Conservation (phyloP, 2,329 filamentous ascomycete species). For the Orbilia ellipsospora region DNA sequence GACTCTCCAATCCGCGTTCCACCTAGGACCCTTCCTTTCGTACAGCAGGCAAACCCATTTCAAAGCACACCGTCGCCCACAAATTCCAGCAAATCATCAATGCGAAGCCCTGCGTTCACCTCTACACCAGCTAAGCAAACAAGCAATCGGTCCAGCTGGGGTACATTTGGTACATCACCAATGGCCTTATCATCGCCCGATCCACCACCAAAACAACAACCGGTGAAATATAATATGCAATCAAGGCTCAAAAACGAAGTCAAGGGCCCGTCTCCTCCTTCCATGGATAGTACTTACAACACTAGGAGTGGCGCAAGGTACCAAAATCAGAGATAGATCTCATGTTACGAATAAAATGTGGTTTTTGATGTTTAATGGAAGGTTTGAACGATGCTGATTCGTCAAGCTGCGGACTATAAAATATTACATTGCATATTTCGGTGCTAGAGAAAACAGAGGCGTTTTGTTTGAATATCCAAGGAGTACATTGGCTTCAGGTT, state of each 20-base stretch:
- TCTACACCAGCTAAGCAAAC: constrained; percentile 31
- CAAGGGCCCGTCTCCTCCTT: constrained; percentile 15
- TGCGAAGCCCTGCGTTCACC: constrained; percentile 37
- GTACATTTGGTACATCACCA: constrained; percentile 32
- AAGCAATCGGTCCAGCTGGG: constrained; percentile 28
- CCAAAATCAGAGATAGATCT: background rate
- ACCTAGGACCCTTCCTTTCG: constrained; percentile 37
- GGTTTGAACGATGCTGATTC: too few species aligned
- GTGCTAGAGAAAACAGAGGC: background rate
- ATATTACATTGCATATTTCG: background rate
- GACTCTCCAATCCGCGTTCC: constrained; percentile 51
- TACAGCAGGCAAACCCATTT: constrained; percentile 39
- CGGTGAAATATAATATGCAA: constrained; percentile 1
- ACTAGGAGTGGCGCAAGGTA: background rate
- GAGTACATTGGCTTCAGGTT: constrained; percentile 16
- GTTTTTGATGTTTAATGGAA: too few species aligned
- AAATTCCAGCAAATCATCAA: constrained; percentile 41
- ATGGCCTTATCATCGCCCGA: constrained; percentile 45
- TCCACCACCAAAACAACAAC: constrained; percentile 25
- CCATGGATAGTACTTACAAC: constrained; percentile 7
- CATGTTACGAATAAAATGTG: too few species aligned
- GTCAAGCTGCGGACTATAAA: too few species aligned
- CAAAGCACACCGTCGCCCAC: constrained; percentile 36
- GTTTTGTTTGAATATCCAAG: background rate
- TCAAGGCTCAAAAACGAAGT: constrained; percentile 48